These are phyloP conservation scores for Rhododendron kiyosumense DNA, from an alignment of 148 eudicot genomes.

Conservation along the genomic window DNA sequence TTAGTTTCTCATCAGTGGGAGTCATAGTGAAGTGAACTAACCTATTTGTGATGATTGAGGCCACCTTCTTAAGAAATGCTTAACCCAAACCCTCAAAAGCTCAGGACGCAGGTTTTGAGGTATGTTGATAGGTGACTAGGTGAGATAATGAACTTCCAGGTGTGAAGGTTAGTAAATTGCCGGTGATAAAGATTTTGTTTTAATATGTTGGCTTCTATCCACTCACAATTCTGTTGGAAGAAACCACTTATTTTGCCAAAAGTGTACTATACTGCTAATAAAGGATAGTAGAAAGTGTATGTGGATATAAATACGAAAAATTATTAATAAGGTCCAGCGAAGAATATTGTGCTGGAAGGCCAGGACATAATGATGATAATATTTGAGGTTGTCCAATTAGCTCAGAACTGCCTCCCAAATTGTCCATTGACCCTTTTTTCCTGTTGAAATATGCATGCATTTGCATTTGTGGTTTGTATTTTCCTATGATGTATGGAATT, in stretches of 20 bases:
- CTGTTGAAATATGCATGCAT: neutral
- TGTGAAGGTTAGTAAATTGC: neutral
- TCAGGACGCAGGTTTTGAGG: neutral
- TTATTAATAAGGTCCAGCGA: neutral
- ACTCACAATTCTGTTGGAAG: neutral
- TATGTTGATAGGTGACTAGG: neutral
- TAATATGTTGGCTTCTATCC: neutral
- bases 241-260: neutral
- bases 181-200: neutral
- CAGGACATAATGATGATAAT: neutral
- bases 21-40: neutral
- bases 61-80: neutral
- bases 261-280: neutral
- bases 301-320: neutral
- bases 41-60: conserved; percentile 2
- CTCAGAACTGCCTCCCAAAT: neutral
- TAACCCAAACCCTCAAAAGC: neutral
- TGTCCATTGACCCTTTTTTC: neutral
- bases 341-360: neutral
- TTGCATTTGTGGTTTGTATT: neutral
- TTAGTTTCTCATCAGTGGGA: neutral
- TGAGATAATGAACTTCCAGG: neutral
- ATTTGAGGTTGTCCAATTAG: neutral
- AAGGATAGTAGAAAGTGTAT: neutral
- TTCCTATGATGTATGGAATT: neutral